phyloP scores from a whole-genome alignment of 768 basidiomycete genomes.

The Postia placenta region DNA sequence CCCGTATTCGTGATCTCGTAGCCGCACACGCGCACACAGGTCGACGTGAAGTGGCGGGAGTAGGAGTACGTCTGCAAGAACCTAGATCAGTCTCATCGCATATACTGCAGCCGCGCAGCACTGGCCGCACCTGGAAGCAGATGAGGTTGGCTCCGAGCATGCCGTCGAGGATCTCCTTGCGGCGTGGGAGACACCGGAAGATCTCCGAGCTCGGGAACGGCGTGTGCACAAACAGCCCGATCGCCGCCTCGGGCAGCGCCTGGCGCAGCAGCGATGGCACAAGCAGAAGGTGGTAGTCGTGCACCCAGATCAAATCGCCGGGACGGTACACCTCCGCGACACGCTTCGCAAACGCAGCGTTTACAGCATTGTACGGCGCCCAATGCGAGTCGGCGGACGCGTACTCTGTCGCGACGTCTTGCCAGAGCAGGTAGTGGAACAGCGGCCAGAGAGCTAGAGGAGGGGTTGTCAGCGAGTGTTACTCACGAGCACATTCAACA shows the following conservation, averaged over 20 bases:
- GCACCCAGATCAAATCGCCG: constrained; percentile 92
- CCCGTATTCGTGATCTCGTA: constrained; percentile 66
- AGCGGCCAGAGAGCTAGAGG: constrained; percentile 86
- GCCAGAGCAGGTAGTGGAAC: constrained; percentile 98
- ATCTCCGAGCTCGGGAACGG: constrained; percentile 97
- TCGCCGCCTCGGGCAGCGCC: constrained; percentile 57
- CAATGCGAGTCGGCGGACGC: constrained; percentile 83
- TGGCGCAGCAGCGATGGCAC: constrained; percentile 81
- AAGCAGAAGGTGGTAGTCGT: constrained; percentile 94
- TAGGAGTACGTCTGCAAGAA: constrained; percentile 72
- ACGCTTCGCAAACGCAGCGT: constrained; percentile 72
- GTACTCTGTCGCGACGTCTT: constrained; percentile 88
- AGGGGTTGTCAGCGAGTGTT: too few species aligned
- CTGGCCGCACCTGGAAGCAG: constrained; percentile 64
- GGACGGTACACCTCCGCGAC: constrained; percentile 67
- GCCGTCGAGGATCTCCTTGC: constrained; percentile 92
- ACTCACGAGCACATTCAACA: too few species aligned
- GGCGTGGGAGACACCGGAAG: constrained; percentile 63
- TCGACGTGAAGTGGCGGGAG: constrained; percentile 89
- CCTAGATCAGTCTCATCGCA: constrained; percentile 1
- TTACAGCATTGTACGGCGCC: constrained; percentile 74
- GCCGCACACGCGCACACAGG: constrained; percentile 93
- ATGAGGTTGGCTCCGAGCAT: constrained; percentile 97
- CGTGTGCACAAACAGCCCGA: constrained; percentile 95
- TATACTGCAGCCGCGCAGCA: not conserved